Base-by-base conservation (phyloP, 1,284 basidiomycete genomes). In the Ceratobasidium sp. region DNA sequence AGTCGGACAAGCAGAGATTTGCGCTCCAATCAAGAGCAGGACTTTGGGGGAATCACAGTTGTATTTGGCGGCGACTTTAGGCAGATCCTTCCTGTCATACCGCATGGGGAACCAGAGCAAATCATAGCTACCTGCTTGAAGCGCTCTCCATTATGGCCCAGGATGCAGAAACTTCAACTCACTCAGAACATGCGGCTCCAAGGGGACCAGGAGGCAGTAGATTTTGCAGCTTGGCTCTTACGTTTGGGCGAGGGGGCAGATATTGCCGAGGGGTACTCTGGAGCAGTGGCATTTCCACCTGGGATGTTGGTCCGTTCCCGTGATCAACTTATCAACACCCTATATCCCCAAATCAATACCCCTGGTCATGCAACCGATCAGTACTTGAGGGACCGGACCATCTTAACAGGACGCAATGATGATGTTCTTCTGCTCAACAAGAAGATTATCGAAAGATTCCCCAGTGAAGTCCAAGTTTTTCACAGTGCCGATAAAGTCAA, bases 61-160 rank as follows among this genome's bases (percentile, higher is more conserved):
- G 71, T 85, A 0, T 81, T 84, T 75, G 80, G 82, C 41, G 84
- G 84, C 1, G 82, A 85, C 64, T 85, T 81, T 69, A 80, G 80
- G 50, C 84, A 85, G 74, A 80, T 77, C 1, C 78, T 84, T 2
- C 84, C 84, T 30, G 84, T 85, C 1, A 75, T 85, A 54, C 73
- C 76, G 0, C 77, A 79, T 73, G 83, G 83, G 0, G 74, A 76
- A 0, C 73, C 79, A 59, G 77, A 80, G 55, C 76, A 84, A 8
- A 82, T 84, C 75, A 78, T 85, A 9, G 73, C 74, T 61, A 79
- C 80, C 0, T 80, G 79, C 0, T 55, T 86, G 0, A 79, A 77
- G 16, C 52, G 76, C 0, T 85, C 83, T 11, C 11, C 43, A 5
- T 63, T 86, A 0, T 86, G 85, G 84, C 2, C 70, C 0, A 1